Evolutionary conservation across 1,139 yeast genomes (phyloP), one percentile per base, ranked within the genome.

Genomic region (Kazachstania sp.): DNA sequence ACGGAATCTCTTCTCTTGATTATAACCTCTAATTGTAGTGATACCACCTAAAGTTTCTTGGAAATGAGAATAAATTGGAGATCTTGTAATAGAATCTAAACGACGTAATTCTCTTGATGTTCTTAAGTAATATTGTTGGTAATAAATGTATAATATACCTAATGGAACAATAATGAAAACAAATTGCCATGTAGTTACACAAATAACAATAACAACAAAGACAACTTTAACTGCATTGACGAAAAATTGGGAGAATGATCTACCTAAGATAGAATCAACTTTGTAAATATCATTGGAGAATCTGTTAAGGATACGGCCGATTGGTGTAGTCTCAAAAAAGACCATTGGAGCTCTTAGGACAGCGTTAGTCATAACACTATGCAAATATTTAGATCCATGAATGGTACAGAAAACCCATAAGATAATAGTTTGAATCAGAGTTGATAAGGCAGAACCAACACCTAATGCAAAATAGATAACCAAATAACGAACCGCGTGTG

Each of bases 51-150:
- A 72, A 2, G 97, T 82, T 64, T 92, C 98, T 68, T 92, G 98
- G 78, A 92, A 92, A 65, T 94, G 96, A 5, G 97, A 95, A 69
- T 80, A 92, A 42, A 92, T 84, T 30, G 98, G 98, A 9, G 96
- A 86, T 67, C 87, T 79, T 0, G 97, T 86, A 36, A 88, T 86
- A 15, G 96, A 86, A 61, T 92, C 97, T 59, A 92, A 74, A 66
- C 99, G 83, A 73, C 95, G 88, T 63, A 88, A 75, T 66, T 92
- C 98, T 68, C 99, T 79, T 1, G 97, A 87, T 0, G 97, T 86
- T 53, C 83, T 78, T 71, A 90, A 70, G 62, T 92, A 94, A 68
- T 84, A 92, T 59, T 83, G 85, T 69, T 94, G 98, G 64, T 86
- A 90, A 65, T 82, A 86, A 48, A 80, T 66, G 68, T 92, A 92